These are phyloP conservation scores for Apiotrichum veenhuisii DNA, from an alignment of 1,284 basidiomycete genomes.

Conservation along the genomic window DNA sequence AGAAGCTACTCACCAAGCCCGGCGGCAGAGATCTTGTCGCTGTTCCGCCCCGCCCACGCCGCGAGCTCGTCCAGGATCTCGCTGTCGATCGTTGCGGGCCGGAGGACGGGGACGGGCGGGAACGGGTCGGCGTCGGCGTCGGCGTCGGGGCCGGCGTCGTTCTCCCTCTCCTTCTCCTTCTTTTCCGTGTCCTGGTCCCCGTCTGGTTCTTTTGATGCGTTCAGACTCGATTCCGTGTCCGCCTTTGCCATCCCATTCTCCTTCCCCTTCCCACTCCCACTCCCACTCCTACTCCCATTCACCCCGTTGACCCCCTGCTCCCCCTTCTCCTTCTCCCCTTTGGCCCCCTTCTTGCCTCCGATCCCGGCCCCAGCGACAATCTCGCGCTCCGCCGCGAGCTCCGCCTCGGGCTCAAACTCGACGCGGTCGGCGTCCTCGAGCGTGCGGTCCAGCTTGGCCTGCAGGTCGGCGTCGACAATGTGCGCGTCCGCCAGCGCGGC, in stretches of 20 bases:
- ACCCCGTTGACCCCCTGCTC: too few species aligned
- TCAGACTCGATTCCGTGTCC: neutral
- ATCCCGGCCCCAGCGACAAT: neutral
- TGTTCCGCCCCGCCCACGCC: constrained; percentile 12
- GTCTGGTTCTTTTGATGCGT: too few species aligned
- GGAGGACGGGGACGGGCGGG: neutral
- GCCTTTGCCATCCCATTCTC: too few species aligned
- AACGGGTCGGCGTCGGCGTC: constrained; percentile 2
- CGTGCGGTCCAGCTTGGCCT: constrained; percentile 5
- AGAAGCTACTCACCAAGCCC: constrained; percentile 15
- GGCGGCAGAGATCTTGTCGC: constrained; percentile 4
- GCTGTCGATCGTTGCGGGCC: constrained; percentile 14
- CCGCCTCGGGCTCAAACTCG: neutral
- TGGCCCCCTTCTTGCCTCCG: neutral
- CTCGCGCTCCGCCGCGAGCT: neutral
- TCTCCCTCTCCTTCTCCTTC: neutral
- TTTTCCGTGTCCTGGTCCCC: neutral
- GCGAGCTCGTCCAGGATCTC: constrained; percentile 21
- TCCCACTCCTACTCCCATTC: too few species aligned
- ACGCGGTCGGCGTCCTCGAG: constrained; percentile 4
- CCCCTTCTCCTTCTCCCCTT: neutral
- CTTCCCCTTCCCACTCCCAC: too few species aligned
- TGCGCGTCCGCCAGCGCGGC: constrained; percentile 18
- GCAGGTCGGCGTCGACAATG: constrained; percentile 21
- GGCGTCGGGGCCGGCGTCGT: too few species aligned